These are phyloP conservation scores for Ascochyta pisi DNA, from an alignment of 2,329 filamentous ascomycete species.

Conservation along the genomic window DNA sequence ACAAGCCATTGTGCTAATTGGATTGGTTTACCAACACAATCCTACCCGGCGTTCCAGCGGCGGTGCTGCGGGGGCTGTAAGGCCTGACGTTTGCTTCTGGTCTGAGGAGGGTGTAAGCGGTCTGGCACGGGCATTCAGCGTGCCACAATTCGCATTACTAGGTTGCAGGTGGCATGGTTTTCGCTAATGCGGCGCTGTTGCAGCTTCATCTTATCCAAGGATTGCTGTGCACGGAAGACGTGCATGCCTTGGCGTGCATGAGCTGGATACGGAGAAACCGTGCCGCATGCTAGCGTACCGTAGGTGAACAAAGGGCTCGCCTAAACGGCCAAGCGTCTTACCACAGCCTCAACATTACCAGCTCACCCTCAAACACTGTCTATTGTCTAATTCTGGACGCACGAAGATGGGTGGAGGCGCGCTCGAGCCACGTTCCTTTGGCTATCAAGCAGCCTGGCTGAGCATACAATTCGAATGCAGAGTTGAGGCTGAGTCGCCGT, in stretches of 20 bases:
- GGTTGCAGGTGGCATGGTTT: background rate
- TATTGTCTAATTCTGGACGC: constrained; percentile 30
- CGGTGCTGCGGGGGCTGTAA: constrained; percentile 19
- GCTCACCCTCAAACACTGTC: constrained; percentile 17
- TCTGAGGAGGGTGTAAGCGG: constrained; percentile 6
- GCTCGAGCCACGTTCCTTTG: constrained; percentile 20
- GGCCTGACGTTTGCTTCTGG: constrained; percentile 13
- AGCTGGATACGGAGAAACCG: constrained; percentile 18
- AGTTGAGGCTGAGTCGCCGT: constrained; percentile 16
- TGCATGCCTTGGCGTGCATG: constrained; percentile 24
- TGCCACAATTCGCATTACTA: constrained; percentile 18
- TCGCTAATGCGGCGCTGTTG: constrained; percentile 6
- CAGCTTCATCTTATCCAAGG: constrained; percentile 5
- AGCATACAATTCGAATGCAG: constrained; percentile 19
- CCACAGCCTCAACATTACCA: constrained; percentile 20
- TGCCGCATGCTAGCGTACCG: constrained; percentile 14
- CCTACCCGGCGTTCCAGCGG: constrained; percentile 10
- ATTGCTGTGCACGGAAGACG: constrained; percentile 8
- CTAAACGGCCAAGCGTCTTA: constrained; percentile 14
- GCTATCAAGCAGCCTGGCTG: constrained; percentile 16
- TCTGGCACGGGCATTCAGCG: constrained; percentile 23
- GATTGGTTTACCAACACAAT: constrained; percentile 17
- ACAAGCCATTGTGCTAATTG: constrained; percentile 10
- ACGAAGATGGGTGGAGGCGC: constrained; percentile 11
- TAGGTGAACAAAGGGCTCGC: constrained; percentile 19